Evolutionary conservation across 1,284 basidiomycete genomes (phyloP), one percentile per base, ranked within the genome.

Genomic region (Chondrostereum purpureum): DNA sequence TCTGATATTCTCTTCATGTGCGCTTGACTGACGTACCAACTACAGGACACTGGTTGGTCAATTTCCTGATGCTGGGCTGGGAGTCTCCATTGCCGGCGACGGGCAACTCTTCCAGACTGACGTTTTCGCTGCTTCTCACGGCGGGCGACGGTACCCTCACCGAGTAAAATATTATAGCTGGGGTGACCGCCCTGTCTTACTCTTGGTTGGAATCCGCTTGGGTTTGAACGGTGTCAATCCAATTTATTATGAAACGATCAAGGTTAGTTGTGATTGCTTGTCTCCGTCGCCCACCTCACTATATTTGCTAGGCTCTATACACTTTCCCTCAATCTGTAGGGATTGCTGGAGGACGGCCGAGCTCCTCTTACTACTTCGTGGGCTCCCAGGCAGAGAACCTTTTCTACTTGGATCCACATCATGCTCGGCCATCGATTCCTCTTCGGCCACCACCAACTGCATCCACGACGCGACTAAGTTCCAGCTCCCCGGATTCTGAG

Each of bases 331-430:
- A 97, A 66, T 92, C 87, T 2, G 88, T 97, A 33, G 95, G 95
- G 37, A 97, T 98, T 49, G 92, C 94, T 0, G 95, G 95, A 38
- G 95, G 95, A 2, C 78, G 94, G 20, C 95, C 95, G 0, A 88
- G 88, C 17, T 95, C 92, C 0, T 97, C 92, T 0, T 98, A 97
- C 63, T 99, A 98, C 67, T 99, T 99, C 62, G 88, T 98, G 42
- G 95, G 92, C 11, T 78, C 83, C 0, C 95, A 98, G 60, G 87
- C 83, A 2, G 86, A 92, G 53, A 87, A 81, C 43, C 72, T 96
- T 4, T 95, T 97, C 65, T 99, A 98, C 60, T 86, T 98, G 41
- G 95, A 99, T 63, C 95, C 95, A 0, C 95, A 98, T 60, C 83
- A 95, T 57, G 78, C 92, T 0, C 80, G 93, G 5, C 80, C 90